Conservation (phyloP, 768 basidiomycete species). For the Lyophyllum atratum region DNA sequence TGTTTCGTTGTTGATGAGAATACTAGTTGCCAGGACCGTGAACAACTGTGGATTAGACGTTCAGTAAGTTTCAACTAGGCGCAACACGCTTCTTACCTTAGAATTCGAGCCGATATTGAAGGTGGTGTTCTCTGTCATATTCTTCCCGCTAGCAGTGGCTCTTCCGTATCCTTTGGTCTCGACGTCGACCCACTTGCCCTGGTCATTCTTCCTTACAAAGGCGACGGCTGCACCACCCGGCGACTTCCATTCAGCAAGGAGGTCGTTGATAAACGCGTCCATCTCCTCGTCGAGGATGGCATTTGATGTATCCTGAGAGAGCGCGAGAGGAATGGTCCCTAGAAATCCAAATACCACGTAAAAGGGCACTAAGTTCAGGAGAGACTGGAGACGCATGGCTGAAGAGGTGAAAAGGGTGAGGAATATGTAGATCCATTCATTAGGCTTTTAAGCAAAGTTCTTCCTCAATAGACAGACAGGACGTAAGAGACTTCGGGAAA, state of each 20-base stretch:
- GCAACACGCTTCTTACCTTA: no score
- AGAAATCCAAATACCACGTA: no score
- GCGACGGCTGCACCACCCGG: constrained; percentile 30
- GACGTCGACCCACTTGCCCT: constrained; percentile 23
- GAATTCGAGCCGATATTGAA: constrained; percentile 11
- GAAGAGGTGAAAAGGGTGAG: no score
- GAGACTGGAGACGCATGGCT: no score
- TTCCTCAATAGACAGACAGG: no score
- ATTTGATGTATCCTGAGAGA: neutral
- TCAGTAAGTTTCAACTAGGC: no score
- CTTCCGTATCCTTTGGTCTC: neutral
- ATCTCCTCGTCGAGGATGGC: constrained; percentile 17
- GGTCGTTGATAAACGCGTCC: constrained; percentile 23
- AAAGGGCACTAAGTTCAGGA: no score
- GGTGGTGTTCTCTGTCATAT: constrained; percentile 4
- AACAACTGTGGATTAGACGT: no score
- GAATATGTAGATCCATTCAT: no score
- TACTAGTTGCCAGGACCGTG: constrained; percentile 22
- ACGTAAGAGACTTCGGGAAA: no score
- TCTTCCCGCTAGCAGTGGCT: neutral
- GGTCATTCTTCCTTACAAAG: constrained; percentile 23
- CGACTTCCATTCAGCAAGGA: constrained; percentile 25
- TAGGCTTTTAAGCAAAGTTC: no score
- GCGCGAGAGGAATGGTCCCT: no score
- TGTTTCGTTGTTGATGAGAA: constrained; percentile 26